Percentiles rank a stretch among this genome's conserved stretches.
Evolutionary conservation across 179 eudicot species (phyloP).

Genomic region (Patellifolia procumbens): DNA sequence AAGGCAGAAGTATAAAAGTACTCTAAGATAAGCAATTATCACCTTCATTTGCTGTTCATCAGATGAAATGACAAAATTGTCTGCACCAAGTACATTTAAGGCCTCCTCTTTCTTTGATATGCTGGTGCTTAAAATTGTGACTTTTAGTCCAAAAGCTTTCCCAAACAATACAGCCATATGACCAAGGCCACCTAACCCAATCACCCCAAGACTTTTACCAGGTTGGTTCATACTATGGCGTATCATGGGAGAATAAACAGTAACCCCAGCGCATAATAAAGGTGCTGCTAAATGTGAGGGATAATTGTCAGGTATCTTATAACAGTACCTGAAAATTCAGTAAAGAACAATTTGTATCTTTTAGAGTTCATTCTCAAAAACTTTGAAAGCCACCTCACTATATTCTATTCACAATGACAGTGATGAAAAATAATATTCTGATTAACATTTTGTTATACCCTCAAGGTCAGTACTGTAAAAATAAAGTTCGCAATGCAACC

Average conservation of each 20-base stretch:
- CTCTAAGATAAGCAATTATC: not conserved
- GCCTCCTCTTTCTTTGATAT: conserved; percentile 82
- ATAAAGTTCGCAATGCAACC: too few species aligned
- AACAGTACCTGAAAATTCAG: conserved; percentile 63
- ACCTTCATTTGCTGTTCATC: conserved; percentile 79
- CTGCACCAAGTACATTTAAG: conserved; percentile 62
- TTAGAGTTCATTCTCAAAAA: too few species aligned
- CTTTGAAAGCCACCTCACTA: too few species aligned
- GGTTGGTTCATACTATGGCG: conserved; percentile 86
- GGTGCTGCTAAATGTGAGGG: conserved; percentile 82
- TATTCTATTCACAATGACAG: too few species aligned
- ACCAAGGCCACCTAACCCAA: conserved; percentile 93
- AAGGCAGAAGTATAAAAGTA: not conserved
- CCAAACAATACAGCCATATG: conserved; percentile 93
- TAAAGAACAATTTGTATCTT: not conserved
- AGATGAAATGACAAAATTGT: conserved; percentile 68
- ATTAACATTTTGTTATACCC: too few species aligned
- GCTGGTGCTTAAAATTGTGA: conserved; percentile 88
- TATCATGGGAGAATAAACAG: conserved; percentile 84
- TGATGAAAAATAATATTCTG: too few species aligned
- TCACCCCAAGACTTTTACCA: conserved; percentile 83
- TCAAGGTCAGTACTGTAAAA: too few species aligned
- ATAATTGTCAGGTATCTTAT: conserved; percentile 65
- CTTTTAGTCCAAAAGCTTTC: conserved; percentile 81
- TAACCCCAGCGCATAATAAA: conserved; percentile 84